These are phyloP conservation scores for Cryptococcus hybrid DNA, from an alignment of 1,284 basidiomycete species.

Conservation along the genomic window DNA sequence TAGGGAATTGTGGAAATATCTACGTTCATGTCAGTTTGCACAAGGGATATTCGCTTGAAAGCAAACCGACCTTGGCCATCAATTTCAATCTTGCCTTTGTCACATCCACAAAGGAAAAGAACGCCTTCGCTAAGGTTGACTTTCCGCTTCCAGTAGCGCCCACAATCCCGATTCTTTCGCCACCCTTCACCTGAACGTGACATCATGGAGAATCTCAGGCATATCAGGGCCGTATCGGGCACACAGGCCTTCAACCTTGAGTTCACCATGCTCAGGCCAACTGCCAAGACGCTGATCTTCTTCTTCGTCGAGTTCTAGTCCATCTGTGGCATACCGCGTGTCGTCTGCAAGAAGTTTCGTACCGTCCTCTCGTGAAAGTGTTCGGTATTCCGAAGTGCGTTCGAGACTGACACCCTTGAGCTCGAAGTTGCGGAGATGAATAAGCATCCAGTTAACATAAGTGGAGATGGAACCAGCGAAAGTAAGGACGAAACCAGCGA, in stretches of 20 bases:
- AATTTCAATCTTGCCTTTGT: conserved; percentile 33
- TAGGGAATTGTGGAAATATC: conserved; percentile 28
- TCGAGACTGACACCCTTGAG: conserved; percentile 55
- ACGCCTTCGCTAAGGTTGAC: conserved; percentile 41
- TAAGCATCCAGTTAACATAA: conserved; percentile 19
- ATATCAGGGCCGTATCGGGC: conserved; percentile 51
- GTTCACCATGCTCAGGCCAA: conserved; percentile 51
- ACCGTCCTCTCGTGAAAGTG: conserved; percentile 49
- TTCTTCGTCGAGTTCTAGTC: neutral
- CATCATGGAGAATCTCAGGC: conserved; percentile 52
- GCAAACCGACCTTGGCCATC: conserved; percentile 25
- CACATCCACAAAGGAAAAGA: conserved; percentile 38
- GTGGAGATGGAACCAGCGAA: conserved; percentile 24
- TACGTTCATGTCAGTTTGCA: conserved; percentile 3
- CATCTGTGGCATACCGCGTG: neutral
- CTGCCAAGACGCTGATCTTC: conserved; percentile 46
- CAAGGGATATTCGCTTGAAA: neutral
- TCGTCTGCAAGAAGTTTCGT: conserved; percentile 4
- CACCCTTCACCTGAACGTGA: conserved; percentile 51
- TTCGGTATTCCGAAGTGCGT: conserved; percentile 64
- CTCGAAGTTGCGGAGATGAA: conserved; percentile 37
- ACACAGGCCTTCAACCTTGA: conserved; percentile 47
- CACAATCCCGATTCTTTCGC: conserved; percentile 54
- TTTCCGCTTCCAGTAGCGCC: conserved; percentile 52
- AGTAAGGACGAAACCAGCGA: conserved; percentile 32